Conservation (phyloP, 2,329 filamentous ascomycete genomes). For the Microdochium bolleyi region DNA sequence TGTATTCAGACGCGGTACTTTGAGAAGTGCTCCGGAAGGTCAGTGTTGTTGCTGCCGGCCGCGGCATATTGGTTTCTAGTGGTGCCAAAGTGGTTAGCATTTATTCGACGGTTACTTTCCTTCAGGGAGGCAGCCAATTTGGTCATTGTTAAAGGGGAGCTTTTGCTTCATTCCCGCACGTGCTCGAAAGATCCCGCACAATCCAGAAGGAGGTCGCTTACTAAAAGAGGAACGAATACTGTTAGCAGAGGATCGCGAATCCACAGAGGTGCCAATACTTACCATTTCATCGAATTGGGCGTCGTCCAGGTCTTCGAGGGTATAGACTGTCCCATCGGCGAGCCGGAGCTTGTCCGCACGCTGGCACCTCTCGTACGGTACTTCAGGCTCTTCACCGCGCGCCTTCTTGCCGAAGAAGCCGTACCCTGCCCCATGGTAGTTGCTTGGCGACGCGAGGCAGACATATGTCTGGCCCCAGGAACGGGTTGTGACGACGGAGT, state of each 20-base stretch:
- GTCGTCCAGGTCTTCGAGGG: neutral
- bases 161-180: neutral
- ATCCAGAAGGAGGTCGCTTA: neutral
- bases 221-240: neutral
- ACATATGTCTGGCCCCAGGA: neutral
- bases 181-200: neutral
- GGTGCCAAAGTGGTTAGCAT: neutral
- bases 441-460: neutral
- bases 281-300: neutral
- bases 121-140: neutral
- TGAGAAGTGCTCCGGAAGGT: neutral
- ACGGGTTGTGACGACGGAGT: neutral
- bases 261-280: neutral
- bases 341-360: neutral
- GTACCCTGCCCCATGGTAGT: neutral
- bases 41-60: neutral
- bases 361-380: neutral
- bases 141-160: neutral
- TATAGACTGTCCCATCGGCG: neutral
- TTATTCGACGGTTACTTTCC: neutral
- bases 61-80: neutral
- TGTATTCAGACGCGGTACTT: neutral
- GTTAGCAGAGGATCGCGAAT: neutral
- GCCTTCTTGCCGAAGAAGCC: neutral
- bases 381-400: neutral